Conservation (phyloP, 306 rosid species). For the Trifolium repens region DNA sequence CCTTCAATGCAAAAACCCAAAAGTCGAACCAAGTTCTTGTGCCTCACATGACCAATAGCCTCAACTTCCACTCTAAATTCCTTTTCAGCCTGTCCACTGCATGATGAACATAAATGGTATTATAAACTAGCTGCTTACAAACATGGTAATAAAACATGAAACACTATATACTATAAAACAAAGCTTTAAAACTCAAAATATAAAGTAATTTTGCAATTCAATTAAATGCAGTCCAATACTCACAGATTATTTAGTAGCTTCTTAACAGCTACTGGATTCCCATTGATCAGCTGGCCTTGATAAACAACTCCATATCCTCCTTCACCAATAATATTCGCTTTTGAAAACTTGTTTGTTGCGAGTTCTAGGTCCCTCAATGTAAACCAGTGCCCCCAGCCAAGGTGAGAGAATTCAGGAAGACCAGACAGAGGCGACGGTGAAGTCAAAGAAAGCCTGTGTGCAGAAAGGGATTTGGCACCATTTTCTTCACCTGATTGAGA, state of each 20-base stretch:
- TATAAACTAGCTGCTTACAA: constrained; percentile 26
- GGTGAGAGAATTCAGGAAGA: constrained; percentile 90
- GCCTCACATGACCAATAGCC: constrained; percentile 95
- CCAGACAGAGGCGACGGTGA: constrained; percentile 80
- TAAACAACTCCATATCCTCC: constrained; percentile 96
- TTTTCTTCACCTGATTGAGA: constrained; percentile 75
- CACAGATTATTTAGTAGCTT: constrained; percentile 91
- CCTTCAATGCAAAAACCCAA: constrained; percentile 95
- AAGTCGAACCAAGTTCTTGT: constrained; percentile 90
- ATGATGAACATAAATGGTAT: constrained; percentile 35
- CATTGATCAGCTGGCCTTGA: constrained; percentile 76
- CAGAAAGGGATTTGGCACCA: constrained; percentile 50
- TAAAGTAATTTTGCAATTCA: background rate
- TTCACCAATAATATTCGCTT: constrained; percentile 87
- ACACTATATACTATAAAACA: constrained; percentile 13
- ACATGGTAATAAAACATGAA: constrained; percentile 26
- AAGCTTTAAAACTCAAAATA: background rate
- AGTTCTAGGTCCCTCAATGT: constrained; percentile 88
- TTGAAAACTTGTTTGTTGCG: constrained; percentile 83
- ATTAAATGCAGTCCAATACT: constrained; percentile 44
- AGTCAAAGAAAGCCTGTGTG: constrained; percentile 53
- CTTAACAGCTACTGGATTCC: constrained; percentile 88
- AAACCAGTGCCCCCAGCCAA: constrained; percentile 99
- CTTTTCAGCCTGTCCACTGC: constrained; percentile 94
- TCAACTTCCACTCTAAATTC: constrained; percentile 97